Base-by-base conservation (phyloP, 805 yeast genomes). In the Jamesozyma piceae region DNA sequence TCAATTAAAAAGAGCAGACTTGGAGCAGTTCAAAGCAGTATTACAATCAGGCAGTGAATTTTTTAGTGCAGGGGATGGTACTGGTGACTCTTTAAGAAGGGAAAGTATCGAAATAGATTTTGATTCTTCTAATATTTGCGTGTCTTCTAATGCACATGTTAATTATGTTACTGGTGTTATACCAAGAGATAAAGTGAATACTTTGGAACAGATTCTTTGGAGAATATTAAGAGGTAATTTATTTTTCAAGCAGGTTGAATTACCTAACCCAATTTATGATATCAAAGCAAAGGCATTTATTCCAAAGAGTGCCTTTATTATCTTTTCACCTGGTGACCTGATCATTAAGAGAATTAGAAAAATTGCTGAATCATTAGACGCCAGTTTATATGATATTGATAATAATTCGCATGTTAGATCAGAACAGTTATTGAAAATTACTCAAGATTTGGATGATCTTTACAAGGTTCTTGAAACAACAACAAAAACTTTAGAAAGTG, bases 201-300 rank as follows among this genome's bases (percentile, higher is more conserved):
- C 75, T n/a, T 66, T 82, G 49, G 82, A 81, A 55, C 79, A 75
- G 57, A 79, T 82, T 44, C 64, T 82, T 45, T 82, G 88, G 88
- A 73, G 89, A 66, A 77, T 74, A 13, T 68, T 81, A 51, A 73
- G 88, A 63, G 88, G 88, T 61, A 82, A 82, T 53, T 68, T 82
- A 53, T 78, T 70, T 55, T 74, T 80, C 57, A 75, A 75, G 46
- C 69, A 77, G 37, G 67, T 72, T 34, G 84, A 77, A 53, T 66
- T 81, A 45, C 63, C 67, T 1, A 75, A 74, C 49, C 71, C 74
- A 30, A 60, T 80, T 41, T 80, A 72, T 53, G 85, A 80, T 51
- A 58, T 74, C 13, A 73, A 74, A 47, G 49, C 73, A 4, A 73
- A 74, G 49, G 61, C 66, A 14, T 65, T 61, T 42, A 71, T 77